phyloP scores from a whole-genome alignment of 305 asterid genomes.

The Solanum hybrid region DNA sequence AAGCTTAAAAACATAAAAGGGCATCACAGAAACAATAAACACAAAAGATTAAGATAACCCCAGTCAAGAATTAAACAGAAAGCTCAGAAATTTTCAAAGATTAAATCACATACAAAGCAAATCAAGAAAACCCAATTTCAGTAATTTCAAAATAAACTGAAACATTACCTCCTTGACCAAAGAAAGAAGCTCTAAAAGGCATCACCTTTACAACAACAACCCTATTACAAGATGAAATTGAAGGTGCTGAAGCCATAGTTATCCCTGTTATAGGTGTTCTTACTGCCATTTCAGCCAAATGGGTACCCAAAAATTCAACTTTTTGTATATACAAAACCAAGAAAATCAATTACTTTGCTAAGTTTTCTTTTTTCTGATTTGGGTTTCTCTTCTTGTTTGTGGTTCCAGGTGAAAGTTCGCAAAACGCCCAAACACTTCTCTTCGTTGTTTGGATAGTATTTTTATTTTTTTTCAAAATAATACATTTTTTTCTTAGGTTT shows the following conservation, averaged over 20 bases:
- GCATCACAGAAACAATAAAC: not conserved
- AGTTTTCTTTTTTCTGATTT: not conserved
- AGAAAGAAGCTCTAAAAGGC: slow-evolving; percentile 16
- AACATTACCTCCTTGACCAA: slow-evolving; percentile 17
- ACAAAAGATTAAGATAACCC: not conserved
- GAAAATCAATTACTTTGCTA: not conserved
- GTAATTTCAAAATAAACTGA: not conserved
- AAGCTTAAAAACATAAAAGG: not conserved
- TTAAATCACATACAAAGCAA: not conserved
- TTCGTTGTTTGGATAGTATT: not conserved
- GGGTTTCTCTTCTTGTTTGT: not conserved
- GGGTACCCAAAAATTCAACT: not conserved
- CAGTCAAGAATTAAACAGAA: not conserved
- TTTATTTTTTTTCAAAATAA: too few species aligned
- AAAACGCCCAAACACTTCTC: not conserved
- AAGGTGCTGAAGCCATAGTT: slow-evolving; percentile 10
- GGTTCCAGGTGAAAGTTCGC: not conserved
- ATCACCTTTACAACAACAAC: not conserved
- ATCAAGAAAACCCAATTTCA: not conserved
- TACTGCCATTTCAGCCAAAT: slow-evolving; percentile 7
- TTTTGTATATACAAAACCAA: not conserved
- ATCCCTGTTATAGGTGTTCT: slow-evolving; percentile 12
- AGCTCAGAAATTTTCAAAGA: not conserved
- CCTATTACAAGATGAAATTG: slow-evolving; percentile 3
- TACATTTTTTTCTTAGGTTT: too few species aligned